phyloP scores from a whole-genome alignment of 257 asterid genomes.

The Solanum dulcamara region DNA sequence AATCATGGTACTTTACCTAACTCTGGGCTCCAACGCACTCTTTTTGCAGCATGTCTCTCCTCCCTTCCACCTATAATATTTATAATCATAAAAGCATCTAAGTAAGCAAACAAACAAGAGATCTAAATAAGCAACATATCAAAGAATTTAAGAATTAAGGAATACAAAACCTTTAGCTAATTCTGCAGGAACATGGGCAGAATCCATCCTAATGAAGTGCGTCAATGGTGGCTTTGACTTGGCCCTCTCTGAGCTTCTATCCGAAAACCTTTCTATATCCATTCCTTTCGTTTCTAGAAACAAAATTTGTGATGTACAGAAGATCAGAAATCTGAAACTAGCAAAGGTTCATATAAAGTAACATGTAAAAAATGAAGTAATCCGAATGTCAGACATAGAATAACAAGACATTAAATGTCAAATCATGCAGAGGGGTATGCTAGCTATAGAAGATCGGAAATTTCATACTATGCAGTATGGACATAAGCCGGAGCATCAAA shows the following conservation, averaged over 20 bases:
- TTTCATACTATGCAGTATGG: neutral
- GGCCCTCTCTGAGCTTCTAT: conserved; percentile 12
- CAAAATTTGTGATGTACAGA: neutral
- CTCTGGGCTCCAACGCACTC: conserved; percentile 39
- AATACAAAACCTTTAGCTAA: conserved; percentile 30
- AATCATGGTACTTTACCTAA: conserved; percentile 21
- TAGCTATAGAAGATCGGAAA: neutral
- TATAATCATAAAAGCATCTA: neutral
- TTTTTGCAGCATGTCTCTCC: conserved; percentile 23
- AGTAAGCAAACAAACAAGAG: neutral
- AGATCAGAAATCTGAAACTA: neutral
- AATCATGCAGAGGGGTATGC: neutral
- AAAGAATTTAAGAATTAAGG: neutral
- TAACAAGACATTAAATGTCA: neutral
- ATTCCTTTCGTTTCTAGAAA: conserved; percentile 25
- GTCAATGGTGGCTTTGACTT: conserved; percentile 29
- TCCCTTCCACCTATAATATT: conserved; percentile 26
- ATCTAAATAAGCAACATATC: neutral
- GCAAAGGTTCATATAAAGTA: neutral
- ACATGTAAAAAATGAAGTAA: neutral
- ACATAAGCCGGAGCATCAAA: neutral
- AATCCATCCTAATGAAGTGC: conserved; percentile 31
- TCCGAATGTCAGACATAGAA: neutral
- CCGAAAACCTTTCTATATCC: conserved; percentile 53
- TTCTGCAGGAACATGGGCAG: conserved; percentile 57